These are phyloP conservation scores for Chamaenerion angustifolium DNA, from an alignment of 345 rosid genomes.

Conservation along the genomic window DNA sequence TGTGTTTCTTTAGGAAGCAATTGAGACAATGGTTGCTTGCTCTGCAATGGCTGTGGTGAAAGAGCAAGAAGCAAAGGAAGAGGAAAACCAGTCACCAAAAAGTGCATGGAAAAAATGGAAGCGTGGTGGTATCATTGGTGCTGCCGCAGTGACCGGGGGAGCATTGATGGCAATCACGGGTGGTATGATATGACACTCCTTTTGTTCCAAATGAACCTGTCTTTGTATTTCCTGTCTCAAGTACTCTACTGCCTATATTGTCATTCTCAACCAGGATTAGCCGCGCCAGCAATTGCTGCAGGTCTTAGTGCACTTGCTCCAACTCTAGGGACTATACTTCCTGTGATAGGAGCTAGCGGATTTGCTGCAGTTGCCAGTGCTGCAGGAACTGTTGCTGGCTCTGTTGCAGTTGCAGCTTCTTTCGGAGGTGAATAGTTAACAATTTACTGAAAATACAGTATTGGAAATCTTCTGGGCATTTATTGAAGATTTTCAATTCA, in stretches of 20 bases:
- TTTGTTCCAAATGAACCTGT: neutral
- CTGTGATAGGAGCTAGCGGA: conserved; percentile 93
- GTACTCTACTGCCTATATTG: conserved; percentile 6
- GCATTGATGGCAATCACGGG: conserved; percentile 91
- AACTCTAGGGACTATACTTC: conserved; percentile 73
- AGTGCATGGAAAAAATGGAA: conserved; percentile 67
- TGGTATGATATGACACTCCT: conserved; percentile 26
- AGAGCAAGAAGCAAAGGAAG: conserved; percentile 44
- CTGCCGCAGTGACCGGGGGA: conserved; percentile 95
- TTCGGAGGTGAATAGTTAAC: conserved; percentile 69
- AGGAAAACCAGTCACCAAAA: conserved; percentile 29
- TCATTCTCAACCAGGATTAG: conserved; percentile 48
- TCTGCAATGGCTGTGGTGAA: conserved; percentile 80
- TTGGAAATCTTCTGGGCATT: no score
- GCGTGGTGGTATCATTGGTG: conserved; percentile 94
- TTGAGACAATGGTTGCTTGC: conserved; percentile 77
- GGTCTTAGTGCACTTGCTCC: conserved; percentile 94
- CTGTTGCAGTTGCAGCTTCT: conserved; percentile 98
- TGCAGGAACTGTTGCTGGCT: conserved; percentile 92
- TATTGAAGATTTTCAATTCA: no score
- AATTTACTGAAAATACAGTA: no score
- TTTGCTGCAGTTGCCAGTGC: conserved; percentile 97
- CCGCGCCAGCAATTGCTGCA: conserved; percentile 98
- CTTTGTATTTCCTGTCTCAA: conserved; percentile 1
- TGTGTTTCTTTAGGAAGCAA: conserved; percentile 37